A percentile compares a stretch with the other conserved stretches of the same genome.
phyloP scores from a whole-genome alignment of 75 land plant species.

The Cunninghamia lanceolata region DNA sequence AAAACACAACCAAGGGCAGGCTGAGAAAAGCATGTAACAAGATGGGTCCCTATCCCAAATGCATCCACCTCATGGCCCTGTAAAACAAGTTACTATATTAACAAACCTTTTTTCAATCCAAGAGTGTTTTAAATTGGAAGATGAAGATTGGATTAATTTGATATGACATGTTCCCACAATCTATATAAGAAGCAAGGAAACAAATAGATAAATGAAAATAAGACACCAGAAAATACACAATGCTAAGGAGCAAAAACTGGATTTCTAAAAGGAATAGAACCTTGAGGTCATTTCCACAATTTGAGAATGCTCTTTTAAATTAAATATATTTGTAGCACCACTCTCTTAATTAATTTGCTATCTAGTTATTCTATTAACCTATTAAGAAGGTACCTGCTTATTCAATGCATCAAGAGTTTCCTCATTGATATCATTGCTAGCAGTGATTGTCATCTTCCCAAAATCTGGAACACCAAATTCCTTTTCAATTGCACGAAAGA shows the following conservation, averaged over 20 bases:
- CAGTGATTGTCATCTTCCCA: constrained; percentile 69
- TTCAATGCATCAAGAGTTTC: constrained; percentile 95
- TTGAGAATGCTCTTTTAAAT: background rate
- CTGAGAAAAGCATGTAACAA: constrained; percentile 94
- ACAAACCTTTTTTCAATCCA: background rate
- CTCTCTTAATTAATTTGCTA: background rate
- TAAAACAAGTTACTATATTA: background rate
- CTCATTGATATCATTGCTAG: constrained; percentile 97
- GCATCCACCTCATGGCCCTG: constrained; percentile 98
- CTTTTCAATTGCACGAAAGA: constrained; percentile 63
- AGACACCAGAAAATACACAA: background rate
- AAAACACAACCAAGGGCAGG: constrained; percentile 98
- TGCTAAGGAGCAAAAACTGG: background rate
- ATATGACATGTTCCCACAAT: background rate
- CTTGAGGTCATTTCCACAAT: background rate
- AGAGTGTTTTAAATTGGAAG: background rate
- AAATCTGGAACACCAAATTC: constrained; percentile 80
- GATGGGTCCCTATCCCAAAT: constrained; percentile 95
- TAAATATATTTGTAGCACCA: background rate
- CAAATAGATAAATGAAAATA: background rate
- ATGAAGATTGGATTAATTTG: background rate
- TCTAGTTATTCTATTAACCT: background rate
- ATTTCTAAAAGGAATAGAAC: background rate
- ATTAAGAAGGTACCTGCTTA: constrained; percentile 68
- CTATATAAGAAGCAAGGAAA: constrained; percentile 1